A percentile compares a stretch with the other conserved stretches of the same genome.
phyloP scores from a whole-genome alignment of 2,329 filamentous ascomycete species.

The Podosphaera xanthii region DNA sequence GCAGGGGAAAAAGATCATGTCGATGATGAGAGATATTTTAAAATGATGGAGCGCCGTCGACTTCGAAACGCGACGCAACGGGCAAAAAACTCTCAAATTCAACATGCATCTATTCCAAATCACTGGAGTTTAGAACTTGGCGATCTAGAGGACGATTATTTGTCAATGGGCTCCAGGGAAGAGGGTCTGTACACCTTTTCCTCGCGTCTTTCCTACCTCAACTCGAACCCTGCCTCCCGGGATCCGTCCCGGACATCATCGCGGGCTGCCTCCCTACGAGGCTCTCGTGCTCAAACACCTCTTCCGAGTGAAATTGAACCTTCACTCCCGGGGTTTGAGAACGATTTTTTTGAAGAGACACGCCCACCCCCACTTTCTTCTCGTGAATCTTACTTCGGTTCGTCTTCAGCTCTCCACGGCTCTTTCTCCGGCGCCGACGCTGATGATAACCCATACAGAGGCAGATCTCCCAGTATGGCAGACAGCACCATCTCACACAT shows the following conservation, averaged over 20 bases:
- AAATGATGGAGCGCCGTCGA: slow-evolving; percentile 34
- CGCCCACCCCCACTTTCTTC: slow-evolving; percentile 29
- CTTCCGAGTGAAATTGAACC: slow-evolving; percentile 18
- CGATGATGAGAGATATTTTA: slow-evolving; percentile 35
- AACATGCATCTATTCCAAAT: slow-evolving; percentile 28
- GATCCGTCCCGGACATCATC: slow-evolving; percentile 12
- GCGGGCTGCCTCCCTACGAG: slow-evolving; percentile 11
- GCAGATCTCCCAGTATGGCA: slow-evolving; percentile 57
- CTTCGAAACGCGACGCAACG: slow-evolving; percentile 33
- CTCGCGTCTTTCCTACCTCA: slow-evolving; percentile 6
- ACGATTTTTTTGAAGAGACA: slow-evolving; percentile 27
- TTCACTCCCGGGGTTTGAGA: slow-evolving; percentile 20
- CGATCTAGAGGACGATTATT: slow-evolving; percentile 26
- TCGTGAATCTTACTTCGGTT: slow-evolving; percentile 23
- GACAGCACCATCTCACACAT: slow-evolving; percentile 53
- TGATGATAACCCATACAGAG: slow-evolving; percentile 33
- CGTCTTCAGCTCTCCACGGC: slow-evolving; percentile 40
- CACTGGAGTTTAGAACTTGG: slow-evolving; percentile 75
- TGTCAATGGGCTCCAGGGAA: background rate
- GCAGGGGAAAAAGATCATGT: slow-evolving; percentile 31
- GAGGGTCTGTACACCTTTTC: background rate
- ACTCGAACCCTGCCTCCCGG: slow-evolving; percentile 14
- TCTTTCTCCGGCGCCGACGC: slow-evolving; percentile 54
- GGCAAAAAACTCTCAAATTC: slow-evolving; percentile 27
- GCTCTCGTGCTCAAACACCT: slow-evolving; percentile 16